Percentiles rank a stretch among this genome's conserved stretches.
Conservation (phyloP, 2,329 filamentous ascomycete genomes). For the Penicillium crustosum region DNA sequence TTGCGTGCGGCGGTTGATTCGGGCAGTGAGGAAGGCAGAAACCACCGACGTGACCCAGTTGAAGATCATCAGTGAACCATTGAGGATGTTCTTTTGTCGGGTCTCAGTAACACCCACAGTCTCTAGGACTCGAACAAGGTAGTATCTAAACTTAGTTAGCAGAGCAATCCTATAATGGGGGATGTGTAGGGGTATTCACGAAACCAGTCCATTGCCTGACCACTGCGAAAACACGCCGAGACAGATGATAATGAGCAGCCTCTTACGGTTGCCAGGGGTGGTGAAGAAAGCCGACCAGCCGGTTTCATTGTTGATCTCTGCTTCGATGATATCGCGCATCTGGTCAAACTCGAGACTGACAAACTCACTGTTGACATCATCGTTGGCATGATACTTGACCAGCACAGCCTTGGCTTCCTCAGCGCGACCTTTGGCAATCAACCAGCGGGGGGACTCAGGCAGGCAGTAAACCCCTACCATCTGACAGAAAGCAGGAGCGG, state of each 20-base stretch:
- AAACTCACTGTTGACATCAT: constrained; percentile 51
- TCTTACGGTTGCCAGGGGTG: constrained; percentile 34
- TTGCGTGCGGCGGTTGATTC: not conserved
- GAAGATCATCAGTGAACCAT: not conserved
- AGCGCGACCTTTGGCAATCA: constrained; percentile 27
- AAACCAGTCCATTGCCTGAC: constrained; percentile 39
- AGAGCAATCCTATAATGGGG: no score
- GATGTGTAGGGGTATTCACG: not conserved
- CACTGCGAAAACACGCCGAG: constrained; percentile 43
- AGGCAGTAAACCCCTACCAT: constrained; percentile 30
- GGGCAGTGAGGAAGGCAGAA: not conserved
- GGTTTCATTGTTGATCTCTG: constrained; percentile 8
- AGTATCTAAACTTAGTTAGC: constrained; percentile 15
- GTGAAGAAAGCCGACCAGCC: constrained; percentile 31
- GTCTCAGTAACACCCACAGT: not conserved
- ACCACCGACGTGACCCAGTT: not conserved
- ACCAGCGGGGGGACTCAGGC: constrained; percentile 28
- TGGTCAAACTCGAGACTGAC: constrained; percentile 61
- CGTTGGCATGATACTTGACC: constrained; percentile 53
- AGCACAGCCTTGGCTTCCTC: constrained; percentile 32
- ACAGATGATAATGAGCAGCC: constrained; percentile 30
- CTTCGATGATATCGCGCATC: constrained; percentile 50
- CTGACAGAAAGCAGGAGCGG: constrained; percentile 30
- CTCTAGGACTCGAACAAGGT: not conserved
- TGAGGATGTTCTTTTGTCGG: not conserved